Base-by-base conservation (phyloP, 371 early-diverging fungal genomes). In the Mucor piriformis region DNA sequence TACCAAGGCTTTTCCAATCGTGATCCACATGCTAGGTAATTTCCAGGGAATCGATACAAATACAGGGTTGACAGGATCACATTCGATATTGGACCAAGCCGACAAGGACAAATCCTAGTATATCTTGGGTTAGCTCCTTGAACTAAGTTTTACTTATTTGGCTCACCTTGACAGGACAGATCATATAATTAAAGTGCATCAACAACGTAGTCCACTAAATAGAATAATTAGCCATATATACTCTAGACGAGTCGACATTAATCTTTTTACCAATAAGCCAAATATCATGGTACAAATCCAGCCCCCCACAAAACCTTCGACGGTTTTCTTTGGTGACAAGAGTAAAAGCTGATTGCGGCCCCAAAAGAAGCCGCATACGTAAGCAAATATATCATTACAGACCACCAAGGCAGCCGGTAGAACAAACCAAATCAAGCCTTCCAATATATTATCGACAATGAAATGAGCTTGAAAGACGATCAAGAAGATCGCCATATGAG, bases 241-340 rank as follows among this genome's bases (percentile, higher is more conserved):
- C 27, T 12, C 16, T 24, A 25, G 8, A 37, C 6, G 12, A 16
- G 1, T 35, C 6, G 12, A n/a, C n/a, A 3, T 23, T 21, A 21
- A 4, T 43, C 11, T 25, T 50, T 83, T 61, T 69, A 92, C 87
- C 58, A 94, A 57, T 57, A 95, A 88, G 3, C 93, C 98, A 74
- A 95, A 91, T 24, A 94, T 61, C 55, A 93, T 68, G 0, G 99
- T 99, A 62, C 86, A 83, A 42, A 99, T 56, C 57, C 93, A 88
- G 18, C 92, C 99, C 44, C 99, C 99, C 47, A 98, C 83, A 67
- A 98, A 99, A 3, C 99, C 99, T 75, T 99, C 99, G 72, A 96
- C 93, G 6, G 99, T 99, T 86, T 99, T 99, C 72, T 99, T 99
- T 18, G 99, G 99, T 67, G 18, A 99, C 77, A 69, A 88, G 85